A percentile compares a stretch with the other conserved stretches of the same genome.
Evolutionary conservation across 805 yeast genomes (phyloP).

Genomic region (Vanderwaltozyma polyspora): DNA sequence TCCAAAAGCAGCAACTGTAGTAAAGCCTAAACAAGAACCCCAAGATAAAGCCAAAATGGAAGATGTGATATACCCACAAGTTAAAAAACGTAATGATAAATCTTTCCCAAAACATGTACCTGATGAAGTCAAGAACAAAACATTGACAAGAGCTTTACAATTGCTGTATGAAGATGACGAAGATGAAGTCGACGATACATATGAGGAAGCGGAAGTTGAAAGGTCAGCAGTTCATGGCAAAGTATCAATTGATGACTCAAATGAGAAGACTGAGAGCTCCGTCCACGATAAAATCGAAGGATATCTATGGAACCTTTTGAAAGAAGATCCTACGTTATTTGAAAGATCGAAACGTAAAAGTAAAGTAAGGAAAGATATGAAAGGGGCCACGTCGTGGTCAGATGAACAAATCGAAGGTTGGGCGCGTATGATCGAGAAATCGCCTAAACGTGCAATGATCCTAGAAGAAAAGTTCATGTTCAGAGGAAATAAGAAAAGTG

Average conservation of each 20-base stretch:
- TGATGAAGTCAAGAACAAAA: conserved; percentile 43
- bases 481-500: conserved; percentile 29
- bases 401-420: conserved; percentile 93
- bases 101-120: conserved; percentile 23
- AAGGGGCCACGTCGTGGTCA: conserved; percentile 51
- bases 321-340: conserved; percentile 39
- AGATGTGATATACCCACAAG: conserved; percentile 1
- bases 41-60: conserved; percentile 4
- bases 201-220: conserved; percentile 38
- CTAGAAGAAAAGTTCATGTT: conserved; percentile 54
- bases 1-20: conserved; percentile 6
- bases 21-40: conserved; percentile 3
- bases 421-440: conserved; percentile 62
- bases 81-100: conserved; percentile 3
- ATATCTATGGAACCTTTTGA: conserved; percentile 44
- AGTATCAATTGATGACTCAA: conserved; percentile 4
- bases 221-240: conserved; percentile 1
- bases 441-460: conserved; percentile 49
- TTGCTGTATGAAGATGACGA: conserved; percentile 65
- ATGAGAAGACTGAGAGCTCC: conserved; percentile 9
- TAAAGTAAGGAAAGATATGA: conserved; percentile 40
- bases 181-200: conserved; percentile 77
- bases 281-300: conserved; percentile 40
- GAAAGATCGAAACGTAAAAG: conserved; percentile 41
- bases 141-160: conserved; percentile 48